These are phyloP conservation scores for Vanrija sp. DNA, from an alignment of 1,284 basidiomycete genomes.

Conservation along the genomic window DNA sequence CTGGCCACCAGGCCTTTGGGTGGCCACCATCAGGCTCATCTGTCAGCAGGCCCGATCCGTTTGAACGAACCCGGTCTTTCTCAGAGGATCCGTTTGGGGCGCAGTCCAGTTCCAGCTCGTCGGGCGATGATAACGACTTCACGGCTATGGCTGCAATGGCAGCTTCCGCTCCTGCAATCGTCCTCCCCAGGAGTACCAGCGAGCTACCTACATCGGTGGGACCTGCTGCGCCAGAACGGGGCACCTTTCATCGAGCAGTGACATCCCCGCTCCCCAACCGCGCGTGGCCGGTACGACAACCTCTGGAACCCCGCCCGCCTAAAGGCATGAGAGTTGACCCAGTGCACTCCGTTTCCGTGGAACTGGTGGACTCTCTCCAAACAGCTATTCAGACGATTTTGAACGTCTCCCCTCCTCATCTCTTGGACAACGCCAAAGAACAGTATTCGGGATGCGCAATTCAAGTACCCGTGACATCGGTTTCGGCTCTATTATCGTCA, in stretches of 20 bases:
- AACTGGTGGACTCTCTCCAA: conserved; percentile 82
- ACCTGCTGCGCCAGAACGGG: no score
- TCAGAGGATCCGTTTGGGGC: conserved; percentile 35
- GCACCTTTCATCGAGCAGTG: no score
- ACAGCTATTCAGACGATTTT: conserved; percentile 81
- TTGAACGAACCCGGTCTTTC: conserved; percentile 31
- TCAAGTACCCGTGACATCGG: conserved; percentile 74
- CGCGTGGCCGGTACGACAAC: not conserved
- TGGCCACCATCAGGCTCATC: conserved; percentile 19
- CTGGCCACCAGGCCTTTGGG: conserved; percentile 20
- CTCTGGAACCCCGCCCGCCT: not conserved
- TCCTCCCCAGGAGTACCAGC: no score
- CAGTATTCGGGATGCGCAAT: conserved; percentile 82
- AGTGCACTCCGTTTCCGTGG: conserved; percentile 51
- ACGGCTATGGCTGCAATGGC: not conserved
- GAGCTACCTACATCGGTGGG: not conserved
- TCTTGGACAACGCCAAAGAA: conserved; percentile 86
- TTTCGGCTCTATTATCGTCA: conserved; percentile 79
- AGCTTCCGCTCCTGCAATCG: not conserved
- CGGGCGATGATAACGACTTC: conserved; percentile 12
- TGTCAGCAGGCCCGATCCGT: conserved; percentile 27
- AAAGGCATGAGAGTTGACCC: not conserved
- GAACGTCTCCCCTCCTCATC: conserved; percentile 77
- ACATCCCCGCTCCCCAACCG: not conserved
- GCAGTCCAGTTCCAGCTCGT: conserved; percentile 17